Conservation (phyloP, 768 basidiomycete genomes). For the Serendipita sp. region DNA sequence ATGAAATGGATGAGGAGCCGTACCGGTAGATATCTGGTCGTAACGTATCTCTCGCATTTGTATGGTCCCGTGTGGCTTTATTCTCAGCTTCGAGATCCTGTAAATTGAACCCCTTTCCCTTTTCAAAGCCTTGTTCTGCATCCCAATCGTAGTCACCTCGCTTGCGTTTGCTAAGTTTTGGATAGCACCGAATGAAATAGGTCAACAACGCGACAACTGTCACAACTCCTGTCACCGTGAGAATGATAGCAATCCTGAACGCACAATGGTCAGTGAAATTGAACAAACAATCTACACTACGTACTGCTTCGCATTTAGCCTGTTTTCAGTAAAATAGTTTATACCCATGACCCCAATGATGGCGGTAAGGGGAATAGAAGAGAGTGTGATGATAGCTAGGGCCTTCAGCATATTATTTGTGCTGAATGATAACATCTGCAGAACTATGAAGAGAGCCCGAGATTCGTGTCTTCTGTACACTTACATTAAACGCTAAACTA, state of each 20-base stretch:
- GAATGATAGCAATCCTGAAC: not conserved
- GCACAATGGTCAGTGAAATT: not conserved
- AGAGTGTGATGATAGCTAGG: not conserved
- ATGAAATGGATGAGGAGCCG: too few species aligned
- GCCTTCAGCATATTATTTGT: not conserved
- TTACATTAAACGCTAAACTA: not conserved
- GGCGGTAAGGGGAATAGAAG: not conserved
- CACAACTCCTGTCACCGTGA: not conserved
- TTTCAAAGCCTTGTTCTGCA: not conserved
- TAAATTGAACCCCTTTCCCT: not conserved
- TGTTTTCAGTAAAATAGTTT: not conserved
- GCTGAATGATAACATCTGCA: not conserved
- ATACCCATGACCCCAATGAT: not conserved
- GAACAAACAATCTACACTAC: not conserved
- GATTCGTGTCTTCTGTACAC: not conserved
- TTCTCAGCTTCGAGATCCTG: not conserved
- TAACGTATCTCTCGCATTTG: not conserved
- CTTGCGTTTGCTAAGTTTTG: not conserved
- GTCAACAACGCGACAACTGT: not conserved
- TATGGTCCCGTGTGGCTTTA: not conserved
- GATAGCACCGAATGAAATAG: not conserved
- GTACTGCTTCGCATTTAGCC: not conserved
- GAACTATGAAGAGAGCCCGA: not conserved
- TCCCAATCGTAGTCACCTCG: not conserved
- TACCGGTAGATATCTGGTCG: not conserved